Conservation (phyloP, 208 protist genomes). For the Herpetomonas samuelpessoai region DNA sequence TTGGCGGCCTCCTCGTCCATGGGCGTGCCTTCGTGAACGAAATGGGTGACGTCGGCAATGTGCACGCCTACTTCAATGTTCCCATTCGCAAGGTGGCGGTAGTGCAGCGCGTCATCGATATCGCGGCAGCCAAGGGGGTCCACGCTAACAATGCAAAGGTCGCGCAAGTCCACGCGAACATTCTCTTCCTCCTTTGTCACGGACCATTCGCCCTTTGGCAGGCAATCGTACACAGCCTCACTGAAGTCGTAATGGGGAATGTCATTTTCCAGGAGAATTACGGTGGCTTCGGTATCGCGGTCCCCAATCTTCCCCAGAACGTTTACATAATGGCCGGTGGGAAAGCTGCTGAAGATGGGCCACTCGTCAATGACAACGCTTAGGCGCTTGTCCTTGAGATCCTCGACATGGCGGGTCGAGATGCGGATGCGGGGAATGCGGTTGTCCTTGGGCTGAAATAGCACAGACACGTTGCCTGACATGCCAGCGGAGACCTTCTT, state of each 20-base stretch:
- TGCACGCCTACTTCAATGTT: constrained; percentile 96
- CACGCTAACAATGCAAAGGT: constrained; percentile 90
- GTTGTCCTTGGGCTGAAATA: constrained; percentile 88
- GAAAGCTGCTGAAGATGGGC: constrained; percentile 87
- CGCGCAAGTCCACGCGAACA: constrained; percentile 82
- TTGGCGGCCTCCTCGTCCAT: constrained; percentile 95
- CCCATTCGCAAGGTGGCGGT: constrained; percentile 70
- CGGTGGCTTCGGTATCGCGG: constrained; percentile 92
- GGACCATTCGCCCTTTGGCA: constrained; percentile 85
- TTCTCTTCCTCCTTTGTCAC: constrained; percentile 70
- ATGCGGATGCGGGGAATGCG: constrained; percentile 90
- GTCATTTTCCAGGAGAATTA: constrained; percentile 94
- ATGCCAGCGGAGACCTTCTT: constrained; percentile 22
- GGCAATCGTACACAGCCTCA: constrained; percentile 86
- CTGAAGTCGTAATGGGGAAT: constrained; percentile 92
- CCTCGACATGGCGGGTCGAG: constrained; percentile 61
- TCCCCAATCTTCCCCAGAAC: constrained; percentile 93
- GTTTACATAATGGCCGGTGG: constrained; percentile 92
- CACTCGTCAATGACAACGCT: constrained; percentile 96
- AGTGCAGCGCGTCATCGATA: constrained; percentile 89
- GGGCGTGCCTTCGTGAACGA: constrained; percentile 87
- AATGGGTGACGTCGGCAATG: constrained; percentile 98
- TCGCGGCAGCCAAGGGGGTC: constrained; percentile 95
- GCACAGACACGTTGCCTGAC: constrained; percentile 66
- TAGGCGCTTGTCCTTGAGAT: constrained; percentile 89